Percentiles rank a stretch among this genome's conserved stretches.
Conservation (phyloP, 306 rosid genomes). For the Canavalia gladiata region DNA sequence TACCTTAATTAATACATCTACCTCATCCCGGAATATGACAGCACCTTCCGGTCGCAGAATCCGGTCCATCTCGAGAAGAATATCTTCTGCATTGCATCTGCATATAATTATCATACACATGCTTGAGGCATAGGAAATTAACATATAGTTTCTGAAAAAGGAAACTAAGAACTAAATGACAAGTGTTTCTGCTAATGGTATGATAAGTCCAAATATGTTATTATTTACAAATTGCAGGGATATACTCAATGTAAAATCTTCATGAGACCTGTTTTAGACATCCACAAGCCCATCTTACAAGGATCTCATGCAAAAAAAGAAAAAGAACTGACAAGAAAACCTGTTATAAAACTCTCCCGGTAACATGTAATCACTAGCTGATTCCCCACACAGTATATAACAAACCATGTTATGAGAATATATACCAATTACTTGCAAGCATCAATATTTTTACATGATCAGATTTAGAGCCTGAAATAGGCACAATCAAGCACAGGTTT, state of each 20-base stretch:
- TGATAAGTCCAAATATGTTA: background rate
- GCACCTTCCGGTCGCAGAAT: constrained; percentile 95
- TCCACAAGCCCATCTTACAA: background rate
- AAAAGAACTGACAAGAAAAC: background rate
- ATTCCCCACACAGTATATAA: background rate
- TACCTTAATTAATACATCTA: constrained; percentile 71
- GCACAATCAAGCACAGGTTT: background rate
- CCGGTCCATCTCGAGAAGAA: constrained; percentile 96
- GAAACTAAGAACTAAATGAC: background rate
- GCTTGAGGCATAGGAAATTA: constrained; percentile 31
- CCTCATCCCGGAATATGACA: constrained; percentile 90
- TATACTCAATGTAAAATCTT: background rate
- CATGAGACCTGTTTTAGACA: background rate
- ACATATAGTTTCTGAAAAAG: background rate
- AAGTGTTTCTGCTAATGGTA: background rate
- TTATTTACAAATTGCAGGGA: background rate
- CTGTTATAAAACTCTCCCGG: background rate
- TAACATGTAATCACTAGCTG: background rate
- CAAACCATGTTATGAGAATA: background rate
- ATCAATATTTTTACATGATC: background rate
- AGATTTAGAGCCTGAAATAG: background rate
- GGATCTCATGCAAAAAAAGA: background rate
- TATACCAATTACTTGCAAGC: background rate
- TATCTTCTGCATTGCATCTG: constrained; percentile 87
- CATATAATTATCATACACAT: constrained; percentile 34